These are phyloP conservation scores for Albatrellus ellisii DNA, from an alignment of 768 basidiomycete species.

Conservation along the genomic window DNA sequence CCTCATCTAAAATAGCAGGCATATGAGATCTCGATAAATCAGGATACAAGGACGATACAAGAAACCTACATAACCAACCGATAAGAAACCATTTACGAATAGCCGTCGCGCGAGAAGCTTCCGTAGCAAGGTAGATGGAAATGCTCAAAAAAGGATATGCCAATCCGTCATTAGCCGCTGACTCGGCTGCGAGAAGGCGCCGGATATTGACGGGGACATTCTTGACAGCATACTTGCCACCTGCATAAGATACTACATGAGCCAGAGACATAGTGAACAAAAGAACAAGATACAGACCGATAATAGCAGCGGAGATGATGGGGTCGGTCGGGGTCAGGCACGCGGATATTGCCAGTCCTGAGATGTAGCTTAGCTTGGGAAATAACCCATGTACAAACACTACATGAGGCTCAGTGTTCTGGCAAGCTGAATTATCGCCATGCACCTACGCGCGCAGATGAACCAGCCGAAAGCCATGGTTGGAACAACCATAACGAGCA, in stretches of 20 bases:
- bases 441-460: slow-evolving; percentile 44
- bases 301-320: slow-evolving; percentile 77
- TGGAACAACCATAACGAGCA: slow-evolving; percentile 59
- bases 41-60: not conserved
- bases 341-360: slow-evolving; percentile 76
- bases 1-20: slow-evolving; percentile 44
- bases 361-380: slow-evolving; percentile 55
- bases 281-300: slow-evolving; percentile 26
- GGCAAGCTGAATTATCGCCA: not conserved
- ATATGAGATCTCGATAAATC: not conserved
- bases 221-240: slow-evolving; percentile 54
- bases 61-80: slow-evolving; percentile 61
- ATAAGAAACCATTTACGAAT: slow-evolving; percentile 78
- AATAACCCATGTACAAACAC: slow-evolving; percentile 62
- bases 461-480: slow-evolving; percentile 84
- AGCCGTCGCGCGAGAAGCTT: slow-evolving; percentile 45
- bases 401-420: slow-evolving; percentile 14
- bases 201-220: slow-evolving; percentile 69
- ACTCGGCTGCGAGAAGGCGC: slow-evolving; percentile 75
- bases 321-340: slow-evolving; percentile 94
- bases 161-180: slow-evolving; percentile 91
- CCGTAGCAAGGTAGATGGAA: slow-evolving; percentile 73
- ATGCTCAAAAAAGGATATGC: slow-evolving; percentile 88
- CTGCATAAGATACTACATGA: slow-evolving; percentile 21
- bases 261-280: not conserved